phyloP scores from a whole-genome alignment of 1,139 yeast species.

The Yamadazyma taylorii region DNA sequence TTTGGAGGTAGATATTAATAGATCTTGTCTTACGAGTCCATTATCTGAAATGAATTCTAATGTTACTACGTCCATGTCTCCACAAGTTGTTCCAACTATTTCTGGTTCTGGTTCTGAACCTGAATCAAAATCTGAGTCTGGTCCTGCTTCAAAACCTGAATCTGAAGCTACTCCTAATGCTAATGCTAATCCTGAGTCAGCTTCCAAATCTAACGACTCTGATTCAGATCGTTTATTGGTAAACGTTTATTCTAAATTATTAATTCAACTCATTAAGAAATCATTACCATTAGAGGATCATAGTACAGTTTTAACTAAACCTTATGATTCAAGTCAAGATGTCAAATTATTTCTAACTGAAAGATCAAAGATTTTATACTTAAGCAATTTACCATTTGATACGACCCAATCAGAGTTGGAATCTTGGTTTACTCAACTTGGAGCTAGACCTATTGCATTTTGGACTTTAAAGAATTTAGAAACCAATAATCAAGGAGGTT shows the following conservation, averaged over 20 bases:
- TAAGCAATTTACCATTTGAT: conserved; percentile 77
- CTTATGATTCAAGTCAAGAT: conserved; percentile 75
- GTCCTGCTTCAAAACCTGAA: no score
- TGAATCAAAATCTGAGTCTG: no score
- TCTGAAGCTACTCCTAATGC: background rate
- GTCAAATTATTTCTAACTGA: conserved; percentile 66
- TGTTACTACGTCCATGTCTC: no score
- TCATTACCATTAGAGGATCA: conserved; percentile 56
- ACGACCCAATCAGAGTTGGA: conserved; percentile 91
- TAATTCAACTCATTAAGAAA: conserved; percentile 53
- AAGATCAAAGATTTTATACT: conserved; percentile 72
- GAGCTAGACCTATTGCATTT: conserved; percentile 83
- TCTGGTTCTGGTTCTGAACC: no score
- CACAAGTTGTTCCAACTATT: no score
- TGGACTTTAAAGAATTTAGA: conserved; percentile 78
- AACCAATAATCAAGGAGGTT: conserved; percentile 11
- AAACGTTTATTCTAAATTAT: conserved; percentile 37
- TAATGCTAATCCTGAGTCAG: background rate
- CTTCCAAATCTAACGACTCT: no score
- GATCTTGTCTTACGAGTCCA: conserved; percentile 1
- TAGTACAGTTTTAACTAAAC: conserved; percentile 60
- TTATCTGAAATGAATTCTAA: conserved; percentile 3
- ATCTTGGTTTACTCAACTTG: conserved; percentile 86
- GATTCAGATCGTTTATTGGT: conserved; percentile 5
- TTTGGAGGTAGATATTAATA: conserved; percentile 50